Evolutionary conservation across 1,284 basidiomycete species (phyloP).

Genomic region (Malassezia arunalokei): DNA sequence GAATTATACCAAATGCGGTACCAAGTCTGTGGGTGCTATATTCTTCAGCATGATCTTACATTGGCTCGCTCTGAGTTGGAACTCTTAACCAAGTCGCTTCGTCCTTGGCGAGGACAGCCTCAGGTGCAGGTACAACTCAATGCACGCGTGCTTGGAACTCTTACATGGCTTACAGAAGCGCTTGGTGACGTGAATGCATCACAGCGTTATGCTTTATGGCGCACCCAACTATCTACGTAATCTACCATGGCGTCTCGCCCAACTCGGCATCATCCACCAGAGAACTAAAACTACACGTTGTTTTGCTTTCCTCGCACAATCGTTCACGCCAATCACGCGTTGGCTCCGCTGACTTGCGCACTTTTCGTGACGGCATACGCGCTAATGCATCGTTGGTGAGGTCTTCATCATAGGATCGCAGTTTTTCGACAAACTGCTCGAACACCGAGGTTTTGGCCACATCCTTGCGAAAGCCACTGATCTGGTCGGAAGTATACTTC

Average conservation of each 20-base stretch:
- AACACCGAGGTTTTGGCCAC: background rate
- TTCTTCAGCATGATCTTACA: constrained; percentile 1
- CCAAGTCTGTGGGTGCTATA: background rate
- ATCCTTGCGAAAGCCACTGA: constrained; percentile 47
- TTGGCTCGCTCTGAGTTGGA: constrained; percentile 2
- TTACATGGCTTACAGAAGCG: constrained; percentile 2
- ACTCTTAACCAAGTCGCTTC: background rate
- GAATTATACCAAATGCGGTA: background rate
- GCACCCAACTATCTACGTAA: background rate
- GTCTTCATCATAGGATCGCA: background rate
- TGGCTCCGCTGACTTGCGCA: background rate
- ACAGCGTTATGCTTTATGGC: constrained; percentile 9
- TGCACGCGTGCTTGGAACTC: constrained; percentile 7
- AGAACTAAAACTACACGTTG: background rate
- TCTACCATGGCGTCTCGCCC: constrained; percentile 8
- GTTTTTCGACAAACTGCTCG: background rate
- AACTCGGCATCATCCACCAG: constrained; percentile 5
- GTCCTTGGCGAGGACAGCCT: background rate
- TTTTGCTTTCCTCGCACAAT: background rate
- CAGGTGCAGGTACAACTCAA: background rate
- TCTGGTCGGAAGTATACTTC: constrained; percentile 47
- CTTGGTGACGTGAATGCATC: background rate
- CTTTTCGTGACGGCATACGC: background rate
- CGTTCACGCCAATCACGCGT: constrained; percentile 1
- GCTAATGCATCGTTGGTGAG: background rate